These are phyloP conservation scores for Acer saccharum DNA, from an alignment of 345 rosid species.

Conservation along the genomic window DNA sequence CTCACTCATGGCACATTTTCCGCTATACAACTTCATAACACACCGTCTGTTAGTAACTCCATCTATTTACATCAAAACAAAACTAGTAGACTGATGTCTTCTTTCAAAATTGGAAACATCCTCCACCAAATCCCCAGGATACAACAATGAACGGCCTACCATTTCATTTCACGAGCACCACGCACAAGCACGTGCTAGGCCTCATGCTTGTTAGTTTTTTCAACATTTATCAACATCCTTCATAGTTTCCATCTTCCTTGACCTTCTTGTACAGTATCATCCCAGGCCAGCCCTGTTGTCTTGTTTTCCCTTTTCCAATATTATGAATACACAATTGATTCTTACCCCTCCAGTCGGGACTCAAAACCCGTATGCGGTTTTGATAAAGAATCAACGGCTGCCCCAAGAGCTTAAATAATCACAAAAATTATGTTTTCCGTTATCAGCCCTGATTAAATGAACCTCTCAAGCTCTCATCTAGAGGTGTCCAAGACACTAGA, in stretches of 20 bases:
- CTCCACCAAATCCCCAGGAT: slow-evolving; percentile 19
- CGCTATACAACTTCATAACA: slow-evolving; percentile 43
- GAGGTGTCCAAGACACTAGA: slow-evolving; percentile 89
- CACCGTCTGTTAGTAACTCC: slow-evolving; percentile 21
- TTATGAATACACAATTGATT: slow-evolving; percentile 16
- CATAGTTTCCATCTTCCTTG: neutral
- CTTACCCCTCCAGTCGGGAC: slow-evolving; percentile 13
- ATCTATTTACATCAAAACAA: slow-evolving; percentile 39
- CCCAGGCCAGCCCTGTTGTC: slow-evolving; percentile 36
- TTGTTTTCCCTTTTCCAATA: slow-evolving; percentile 12
- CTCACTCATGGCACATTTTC: slow-evolving; percentile 20
- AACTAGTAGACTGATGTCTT: slow-evolving; percentile 9
- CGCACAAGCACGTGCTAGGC: neutral
- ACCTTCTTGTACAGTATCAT: slow-evolving; percentile 12
- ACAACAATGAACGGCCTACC: slow-evolving; percentile 23
- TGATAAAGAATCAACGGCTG: slow-evolving; percentile 18
- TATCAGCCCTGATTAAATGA: slow-evolving; percentile 61
- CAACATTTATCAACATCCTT: slow-evolving; percentile 3
- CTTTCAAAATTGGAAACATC: slow-evolving; percentile 28
- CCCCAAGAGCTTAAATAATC: slow-evolving; percentile 22
- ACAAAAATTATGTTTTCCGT: neutral
- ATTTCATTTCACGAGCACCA: slow-evolving; percentile 18
- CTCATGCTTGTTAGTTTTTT: slow-evolving; percentile 10
- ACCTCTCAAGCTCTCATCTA: slow-evolving; percentile 72
- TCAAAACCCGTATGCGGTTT: slow-evolving; percentile 23